A percentile compares a stretch with the other conserved stretches of the same genome.
Conservation (phyloP, 2,329 filamentous ascomycete genomes). For the Neonectria magnoliae region DNA sequence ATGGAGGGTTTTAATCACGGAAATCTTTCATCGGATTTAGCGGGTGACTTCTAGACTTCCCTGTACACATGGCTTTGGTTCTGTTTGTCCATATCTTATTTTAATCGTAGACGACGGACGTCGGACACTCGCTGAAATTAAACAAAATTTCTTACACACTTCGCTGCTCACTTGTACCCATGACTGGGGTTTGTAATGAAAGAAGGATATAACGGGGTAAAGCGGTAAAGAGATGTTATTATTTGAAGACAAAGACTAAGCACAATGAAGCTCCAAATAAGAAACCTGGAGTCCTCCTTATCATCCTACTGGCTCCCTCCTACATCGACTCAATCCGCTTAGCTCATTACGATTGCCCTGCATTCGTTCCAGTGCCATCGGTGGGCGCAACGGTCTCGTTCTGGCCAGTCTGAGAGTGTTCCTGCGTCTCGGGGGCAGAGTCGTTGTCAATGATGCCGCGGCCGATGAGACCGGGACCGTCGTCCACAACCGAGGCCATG, state of each 20-base stretch:
- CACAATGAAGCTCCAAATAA: background rate
- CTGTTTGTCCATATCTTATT: slow-evolving; percentile 36
- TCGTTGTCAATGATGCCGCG: slow-evolving; percentile 33
- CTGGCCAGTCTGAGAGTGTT: background rate
- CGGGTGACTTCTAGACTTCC: slow-evolving; percentile 23
- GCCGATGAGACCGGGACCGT: slow-evolving; percentile 27
- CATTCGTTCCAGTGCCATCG: slow-evolving; percentile 7
- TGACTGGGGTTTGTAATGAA: background rate
- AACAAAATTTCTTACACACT: slow-evolving; percentile 19
- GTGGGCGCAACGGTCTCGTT: slow-evolving; percentile 2
- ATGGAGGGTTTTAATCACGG: slow-evolving; percentile 18
- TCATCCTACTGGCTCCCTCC: background rate
- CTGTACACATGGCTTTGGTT: slow-evolving; percentile 24
- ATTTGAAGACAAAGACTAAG: background rate
- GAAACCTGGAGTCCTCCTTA: background rate
- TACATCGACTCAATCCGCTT: background rate
- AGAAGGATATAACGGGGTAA: background rate
- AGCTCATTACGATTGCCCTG: slow-evolving; percentile 1
- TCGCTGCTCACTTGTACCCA: background rate
- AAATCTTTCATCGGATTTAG: slow-evolving; percentile 24
- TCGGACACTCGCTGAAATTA: slow-evolving; percentile 38
- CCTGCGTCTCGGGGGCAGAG: slow-evolving; percentile 20
- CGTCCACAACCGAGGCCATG: slow-evolving; percentile 30
- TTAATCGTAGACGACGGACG: slow-evolving; percentile 40
- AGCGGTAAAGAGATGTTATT: background rate